Evolutionary conservation across 345 rosid genomes (phyloP).

Genomic region (Sonneratia caseolaris): DNA sequence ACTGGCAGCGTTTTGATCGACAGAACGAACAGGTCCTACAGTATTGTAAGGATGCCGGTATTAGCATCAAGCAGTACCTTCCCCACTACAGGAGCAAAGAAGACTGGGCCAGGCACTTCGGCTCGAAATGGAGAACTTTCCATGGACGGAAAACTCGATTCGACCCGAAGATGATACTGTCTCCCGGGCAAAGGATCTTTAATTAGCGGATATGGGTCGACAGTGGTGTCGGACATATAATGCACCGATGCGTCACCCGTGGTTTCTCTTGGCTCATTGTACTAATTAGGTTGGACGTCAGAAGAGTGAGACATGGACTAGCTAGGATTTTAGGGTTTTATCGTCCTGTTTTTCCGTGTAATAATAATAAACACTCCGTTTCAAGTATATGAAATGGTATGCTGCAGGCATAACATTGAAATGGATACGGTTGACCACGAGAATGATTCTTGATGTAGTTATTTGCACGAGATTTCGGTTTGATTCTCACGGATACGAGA

Average conservation of each 20-base stretch:
- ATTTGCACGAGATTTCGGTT: no score
- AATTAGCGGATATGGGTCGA: slow-evolving; percentile 9
- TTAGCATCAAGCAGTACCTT: slow-evolving; percentile 59
- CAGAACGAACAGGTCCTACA: slow-evolving; percentile 48
- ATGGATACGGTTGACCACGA: no score
- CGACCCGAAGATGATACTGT: slow-evolving; percentile 68
- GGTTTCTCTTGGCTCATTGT: neutral
- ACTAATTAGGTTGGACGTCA: neutral
- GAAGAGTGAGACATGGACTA: no score
- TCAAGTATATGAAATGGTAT: no score
- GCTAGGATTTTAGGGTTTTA: no score
- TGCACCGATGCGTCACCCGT: neutral
- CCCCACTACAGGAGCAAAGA: slow-evolving; percentile 34
- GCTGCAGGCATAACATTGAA: no score
- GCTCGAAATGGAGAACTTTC: slow-evolving; percentile 63
- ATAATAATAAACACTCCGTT: no score
- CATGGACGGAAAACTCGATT: slow-evolving; percentile 41
- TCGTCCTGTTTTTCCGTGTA: no score
- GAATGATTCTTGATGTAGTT: no score
- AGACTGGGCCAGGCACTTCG: slow-evolving; percentile 68
- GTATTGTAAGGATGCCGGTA: slow-evolving; percentile 45
- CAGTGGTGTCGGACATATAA: neutral
- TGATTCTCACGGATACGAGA: no score
- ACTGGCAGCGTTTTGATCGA: slow-evolving; percentile 41
- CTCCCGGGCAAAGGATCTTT: slow-evolving; percentile 88